A percentile compares a stretch with the other conserved stretches of the same genome.
Evolutionary conservation across 129 eudicot species (phyloP).

Genomic region (Helichrysum umbraculigerum): DNA sequence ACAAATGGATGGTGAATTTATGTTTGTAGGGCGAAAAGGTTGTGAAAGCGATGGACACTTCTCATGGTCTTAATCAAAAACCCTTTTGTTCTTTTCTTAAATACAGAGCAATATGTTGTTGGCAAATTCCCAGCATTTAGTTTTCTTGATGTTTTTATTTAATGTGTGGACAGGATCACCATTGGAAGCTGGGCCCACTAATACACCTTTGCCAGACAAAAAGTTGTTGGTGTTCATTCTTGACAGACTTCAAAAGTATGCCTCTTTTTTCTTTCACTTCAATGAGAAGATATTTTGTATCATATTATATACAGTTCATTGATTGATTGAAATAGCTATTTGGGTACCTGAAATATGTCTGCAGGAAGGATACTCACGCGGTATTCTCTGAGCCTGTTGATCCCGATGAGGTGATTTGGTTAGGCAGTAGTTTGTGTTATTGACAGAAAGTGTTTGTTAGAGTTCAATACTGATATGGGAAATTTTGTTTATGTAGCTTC

Average conservation of each 20-base stretch:
- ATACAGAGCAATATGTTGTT: constrained; percentile 19
- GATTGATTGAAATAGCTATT: constrained; percentile 2
- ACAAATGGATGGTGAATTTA: constrained; percentile 14
- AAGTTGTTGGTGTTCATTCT: constrained; percentile 89
- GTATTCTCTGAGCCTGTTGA: constrained; percentile 94
- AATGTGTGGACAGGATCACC: constrained; percentile 75
- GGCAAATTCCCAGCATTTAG: constrained; percentile 36
- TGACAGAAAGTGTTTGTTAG: constrained; percentile 15
- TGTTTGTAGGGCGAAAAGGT: constrained; percentile 75
- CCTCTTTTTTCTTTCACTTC: constrained; percentile 40
- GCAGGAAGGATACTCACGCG: constrained; percentile 95
- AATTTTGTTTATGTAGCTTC: constrained; percentile 60
- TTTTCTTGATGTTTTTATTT: constrained; percentile 27
- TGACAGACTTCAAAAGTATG: constrained; percentile 96
- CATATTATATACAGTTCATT: constrained; percentile 21
- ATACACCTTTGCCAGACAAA: constrained; percentile 95
- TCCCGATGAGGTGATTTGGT: constrained; percentile 67
- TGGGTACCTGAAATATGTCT: constrained; percentile 22
- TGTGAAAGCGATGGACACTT: constrained; percentile 73
- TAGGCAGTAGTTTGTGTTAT: constrained; percentile 19
- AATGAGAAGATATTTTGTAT: constrained; percentile 25
- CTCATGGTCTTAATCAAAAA: constrained; percentile 55
- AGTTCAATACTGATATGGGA: constrained; percentile 23
- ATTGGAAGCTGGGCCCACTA: constrained; percentile 80
- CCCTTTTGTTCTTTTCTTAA: constrained; percentile 26